Base-by-base conservation (phyloP, 2,329 filamentous ascomycete species). In the Colletotrichum trifolii region DNA sequence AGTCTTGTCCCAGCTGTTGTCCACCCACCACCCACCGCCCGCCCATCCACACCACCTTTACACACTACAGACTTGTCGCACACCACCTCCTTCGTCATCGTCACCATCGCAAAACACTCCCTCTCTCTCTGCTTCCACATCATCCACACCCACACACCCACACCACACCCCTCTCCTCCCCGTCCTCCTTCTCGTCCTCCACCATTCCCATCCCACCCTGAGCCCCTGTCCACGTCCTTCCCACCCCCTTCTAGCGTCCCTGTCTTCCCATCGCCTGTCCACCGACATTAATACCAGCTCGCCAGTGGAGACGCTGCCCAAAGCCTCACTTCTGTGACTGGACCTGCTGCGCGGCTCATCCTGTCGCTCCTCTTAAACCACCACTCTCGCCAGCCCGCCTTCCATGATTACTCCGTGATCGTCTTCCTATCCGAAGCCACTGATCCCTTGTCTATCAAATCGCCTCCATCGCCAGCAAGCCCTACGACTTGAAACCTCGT, bases 271-370 rank as follows among this genome's bases (percentile, higher is more conserved):
- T 62, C 66, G 49, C 13, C 13, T 43, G 42, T 43, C 63, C 62
- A 66, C 66, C 66, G 66, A 67, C 63, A 67, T 67, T 67, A 25
- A 25, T 25, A 67, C 66, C 58, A 66, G 66, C 62, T 61, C 49
- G 49, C 45, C 25, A 39, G 66, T 67, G 66, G 65, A 54, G 62
- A 66, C 57, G 47, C 46, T 54, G 64, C 42, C 25, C 67, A 69
- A 66, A 69, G 67, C 67, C 67, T 69, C 67, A 68, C 62, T 67
- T 67, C 66, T 56, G 39, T 60, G 62, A 69, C 66, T 69, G 67
- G 67, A 54, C 56, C 46, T 45, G 64, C 64, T 59, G 67, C 59
- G 60, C 59, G 57, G 67, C 67, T 63, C 55, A 60, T 67, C 66
- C 67, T 50, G 53, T 68, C 57, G 48, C 61, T 48, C 49, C 59